Percentiles rank a stretch among this genome's conserved stretches.
These are phyloP conservation scores for Zygoascus biomembranicola DNA, from an alignment of 805 yeast genomes.

Conservation along the genomic window DNA sequence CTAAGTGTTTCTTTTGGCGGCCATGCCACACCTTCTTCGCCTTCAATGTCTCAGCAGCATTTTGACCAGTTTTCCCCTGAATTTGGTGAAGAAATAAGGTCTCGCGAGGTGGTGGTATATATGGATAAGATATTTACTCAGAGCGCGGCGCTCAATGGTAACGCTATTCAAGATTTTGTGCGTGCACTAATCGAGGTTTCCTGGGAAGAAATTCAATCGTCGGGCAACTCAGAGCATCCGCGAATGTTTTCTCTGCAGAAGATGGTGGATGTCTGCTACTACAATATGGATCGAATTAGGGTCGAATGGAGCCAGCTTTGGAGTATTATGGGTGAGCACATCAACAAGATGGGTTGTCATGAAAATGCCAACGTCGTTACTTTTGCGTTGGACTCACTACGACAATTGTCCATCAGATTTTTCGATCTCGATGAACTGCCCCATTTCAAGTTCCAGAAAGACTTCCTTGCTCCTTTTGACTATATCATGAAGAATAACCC, in stretches of 20 bases:
- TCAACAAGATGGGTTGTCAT: conserved; percentile 78
- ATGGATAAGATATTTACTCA: conserved; percentile 84
- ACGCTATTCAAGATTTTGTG: conserved; percentile 80
- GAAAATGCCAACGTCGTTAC: conserved; percentile 66
- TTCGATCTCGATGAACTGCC: conserved; percentile 89
- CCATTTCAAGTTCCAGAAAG: conserved; percentile 92
- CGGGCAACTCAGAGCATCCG: conserved; percentile 74
- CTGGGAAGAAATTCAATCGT: conserved; percentile 81
- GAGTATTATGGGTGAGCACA: conserved; percentile 87
- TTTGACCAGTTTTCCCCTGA: conserved; percentile 4
- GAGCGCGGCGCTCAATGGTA: conserved; percentile 70
- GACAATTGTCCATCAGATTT: conserved; percentile 89
- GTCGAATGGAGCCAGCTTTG: conserved; percentile 95
- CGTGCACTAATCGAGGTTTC: conserved; percentile 81
- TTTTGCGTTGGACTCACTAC: conserved; percentile 87
- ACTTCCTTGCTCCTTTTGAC: conserved; percentile 85
- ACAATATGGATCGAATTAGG: conserved; percentile 93
- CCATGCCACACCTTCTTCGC: background rate
- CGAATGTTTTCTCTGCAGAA: conserved; percentile 89
- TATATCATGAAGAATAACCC: conserved; percentile 63
- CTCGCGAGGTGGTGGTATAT: conserved; percentile 34
- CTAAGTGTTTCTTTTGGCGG: background rate
- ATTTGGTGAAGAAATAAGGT: conserved; percentile 27
- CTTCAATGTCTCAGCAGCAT: background rate
- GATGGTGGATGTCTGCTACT: conserved; percentile 94